Base-by-base conservation (phyloP, 495 filamentous ascomycete species). In the Hyaloscypha finlandica region DNA sequence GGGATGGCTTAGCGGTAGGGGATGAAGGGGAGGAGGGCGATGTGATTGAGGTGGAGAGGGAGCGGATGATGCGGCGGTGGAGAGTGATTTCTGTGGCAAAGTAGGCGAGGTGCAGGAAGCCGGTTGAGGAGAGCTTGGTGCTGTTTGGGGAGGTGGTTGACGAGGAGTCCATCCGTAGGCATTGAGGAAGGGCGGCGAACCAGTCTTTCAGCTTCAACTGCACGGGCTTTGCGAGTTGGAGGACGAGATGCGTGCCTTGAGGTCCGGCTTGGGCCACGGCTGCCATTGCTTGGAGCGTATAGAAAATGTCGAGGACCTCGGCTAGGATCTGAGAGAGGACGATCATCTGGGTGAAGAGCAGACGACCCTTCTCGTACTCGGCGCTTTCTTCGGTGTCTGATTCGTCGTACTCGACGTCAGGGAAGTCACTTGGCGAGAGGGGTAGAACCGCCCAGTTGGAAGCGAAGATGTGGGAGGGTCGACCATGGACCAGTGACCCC, bases 1-100 rank as follows among this genome's bases (percentile, higher is more conserved):
- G 76, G 3, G 73, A 42, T 62, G 69, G 55, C 67, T 67, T 53
- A 57, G 58, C 60, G 71, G 72, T 39, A 16, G 59, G 31, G 16
- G 67, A 53, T 20, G 66, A 37, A 32, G 57, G 30, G 12, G 77
- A 71, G 2, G 80, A 74, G 1, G 81, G 75, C 64, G 81, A 19
- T 16, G 67, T 30, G 20, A 76, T 71, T 2, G 79, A 73, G 1
- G 81, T 74, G 62, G 82, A 81, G 42, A 94, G 80, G 22, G 89
- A 90, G 37, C 91, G 89, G 55, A 94, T 85, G 71, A 94, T 93
- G 67, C 90, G 85, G 16, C 92, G 85, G 73, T 96, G 92, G 59
- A 96, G 89, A 0, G 90, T 93, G 72, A 94, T 92, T 73, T 94
- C 92, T 12, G 89, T 88, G 30, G 92, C 90, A 71, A 92, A 93